Base-by-base conservation (phyloP, 2,329 filamentous ascomycete genomes). In the Capronia coronata region DNA sequence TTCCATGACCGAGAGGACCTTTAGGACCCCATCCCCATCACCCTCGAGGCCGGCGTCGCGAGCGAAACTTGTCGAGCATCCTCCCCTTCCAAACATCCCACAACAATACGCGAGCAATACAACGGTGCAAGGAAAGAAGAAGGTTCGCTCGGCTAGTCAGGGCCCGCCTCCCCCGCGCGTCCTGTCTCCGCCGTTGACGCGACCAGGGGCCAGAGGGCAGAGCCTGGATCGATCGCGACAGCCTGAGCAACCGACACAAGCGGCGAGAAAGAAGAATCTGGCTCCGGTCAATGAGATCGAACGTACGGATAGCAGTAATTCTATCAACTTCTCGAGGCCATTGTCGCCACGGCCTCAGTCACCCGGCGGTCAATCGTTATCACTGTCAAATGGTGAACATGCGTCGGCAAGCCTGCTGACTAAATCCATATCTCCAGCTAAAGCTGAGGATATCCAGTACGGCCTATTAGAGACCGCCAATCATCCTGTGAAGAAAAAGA, bases 1-100 rank as follows among this genome's bases (percentile, higher is more conserved):
- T 18, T 95, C 89, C 43, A 94, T 97, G 90, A 84, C 80, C 23
- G 86, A 91, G 65, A 80, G 91, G 50, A 90, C 88, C 1, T 95
- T 96, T 67, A 82, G 90, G 59, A 85, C 84, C 10, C 81, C 83
- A 2, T 94, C 83, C 2, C 87, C 76, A 53, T 63, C 61, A 48
- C 67, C 68, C 29, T 64, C 67, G 23, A 61, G 64, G 37, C 44
- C 34, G 25, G 37, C 50, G 13, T 66, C 73, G 65, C 68, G 67
- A 64, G 73, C 74, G 48, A 63, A 67, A 49, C 67, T 67, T 38
- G 64, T 67, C 65, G 56, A 65, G 64, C 75, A 79, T 45, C 87
- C 88, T 23, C 88, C 88, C 1, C 82, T 95, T 1, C 90, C 89
- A 29, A 74, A 76, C 2, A 74, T 95, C 21, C 87, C 87, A 2